phyloP scores from a whole-genome alignment of 2,329 filamentous ascomycete species.

The Clonostachys chloroleuca region DNA sequence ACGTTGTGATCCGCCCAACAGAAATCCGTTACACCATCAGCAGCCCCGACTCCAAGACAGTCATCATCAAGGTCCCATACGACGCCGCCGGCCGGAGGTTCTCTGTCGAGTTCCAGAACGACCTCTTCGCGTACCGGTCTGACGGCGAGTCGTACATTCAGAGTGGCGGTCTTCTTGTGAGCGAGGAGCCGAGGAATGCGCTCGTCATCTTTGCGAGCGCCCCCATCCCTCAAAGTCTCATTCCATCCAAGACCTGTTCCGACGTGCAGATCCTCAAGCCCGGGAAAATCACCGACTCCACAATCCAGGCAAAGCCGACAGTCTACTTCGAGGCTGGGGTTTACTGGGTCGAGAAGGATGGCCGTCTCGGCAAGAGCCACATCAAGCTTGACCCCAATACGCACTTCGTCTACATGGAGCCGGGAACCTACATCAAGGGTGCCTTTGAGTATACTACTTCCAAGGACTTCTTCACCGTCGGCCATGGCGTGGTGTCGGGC shows the following conservation, averaged over 20 bases:
- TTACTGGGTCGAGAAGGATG: conserved; percentile 12
- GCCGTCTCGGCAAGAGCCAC: conserved; percentile 9
- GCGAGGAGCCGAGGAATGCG: conserved; percentile 14
- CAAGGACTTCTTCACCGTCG: conserved; percentile 16
- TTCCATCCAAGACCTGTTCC: conserved; percentile 7
- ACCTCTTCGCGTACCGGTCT: conserved; percentile 13
- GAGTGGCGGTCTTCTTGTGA: conserved; percentile 10
- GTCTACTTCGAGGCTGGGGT: conserved; percentile 15
- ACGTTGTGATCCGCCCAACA: conserved; percentile 15
- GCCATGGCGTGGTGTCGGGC: conserved; percentile 22
- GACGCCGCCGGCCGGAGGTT: conserved; percentile 11
- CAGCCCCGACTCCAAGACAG: conserved; percentile 6
- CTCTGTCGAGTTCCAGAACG: conserved; percentile 17
- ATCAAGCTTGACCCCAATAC: conserved; percentile 3
- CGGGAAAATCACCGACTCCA: conserved; percentile 12
- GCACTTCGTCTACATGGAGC: conserved; percentile 15
- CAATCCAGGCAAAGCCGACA: conserved; percentile 4
- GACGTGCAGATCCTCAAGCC: conserved; percentile 11
- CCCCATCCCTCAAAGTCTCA: conserved; percentile 7
- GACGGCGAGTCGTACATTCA: conserved; percentile 10
- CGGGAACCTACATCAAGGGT: conserved; percentile 24
- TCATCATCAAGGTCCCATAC: conserved; percentile 14
- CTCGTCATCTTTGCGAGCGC: conserved; percentile 19
- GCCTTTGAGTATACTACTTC: conserved; percentile 19
- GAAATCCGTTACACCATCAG: conserved; percentile 10